Evolutionary conservation across 1,284 basidiomycete species (phyloP).

Genomic region (Prillingera fragicola): DNA sequence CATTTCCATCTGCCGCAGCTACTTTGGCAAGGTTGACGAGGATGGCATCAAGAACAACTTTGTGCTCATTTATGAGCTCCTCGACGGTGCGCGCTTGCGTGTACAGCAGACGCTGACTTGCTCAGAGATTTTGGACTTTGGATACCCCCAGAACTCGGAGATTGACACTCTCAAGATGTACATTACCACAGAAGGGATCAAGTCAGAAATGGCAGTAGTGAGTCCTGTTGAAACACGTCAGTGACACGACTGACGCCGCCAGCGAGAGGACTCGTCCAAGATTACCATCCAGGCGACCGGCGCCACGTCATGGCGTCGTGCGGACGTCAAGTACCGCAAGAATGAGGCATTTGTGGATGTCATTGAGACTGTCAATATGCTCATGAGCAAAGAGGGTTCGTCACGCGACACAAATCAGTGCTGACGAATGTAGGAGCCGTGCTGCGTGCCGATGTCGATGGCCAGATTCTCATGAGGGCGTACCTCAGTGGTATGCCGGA

Average conservation of each 20-base stretch:
- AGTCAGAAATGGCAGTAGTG: conserved; percentile 72
- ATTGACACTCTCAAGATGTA: conserved; percentile 96
- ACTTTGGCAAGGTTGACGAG: conserved; percentile 97
- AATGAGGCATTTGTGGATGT: conserved; percentile 98
- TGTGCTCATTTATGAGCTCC: conserved; percentile 88
- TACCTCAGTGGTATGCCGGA: conserved; percentile 93
- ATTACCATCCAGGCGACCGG: conserved; percentile 95
- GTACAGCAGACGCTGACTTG: neutral
- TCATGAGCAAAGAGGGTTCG: conserved; percentile 91
- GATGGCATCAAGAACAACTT: conserved; percentile 99
- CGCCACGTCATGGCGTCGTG: conserved; percentile 85
- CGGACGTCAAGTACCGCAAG: conserved; percentile 95
- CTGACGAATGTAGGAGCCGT: conserved; percentile 60
- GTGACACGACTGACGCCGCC: conserved; percentile 10
- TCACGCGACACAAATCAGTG: neutral
- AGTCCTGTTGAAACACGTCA: conserved; percentile 28
- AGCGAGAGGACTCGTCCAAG: conserved; percentile 89
- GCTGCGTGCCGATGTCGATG: conserved; percentile 94
- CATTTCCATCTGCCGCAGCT: conserved; percentile 84
- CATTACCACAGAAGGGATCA: conserved; percentile 94
- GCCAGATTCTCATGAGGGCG: conserved; percentile 96
- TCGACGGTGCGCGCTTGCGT: conserved; percentile 73
- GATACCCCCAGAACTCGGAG: conserved; percentile 99
- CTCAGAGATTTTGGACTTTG: conserved; percentile 94
- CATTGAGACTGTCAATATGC: conserved; percentile 89